Evolutionary conservation across 2,329 filamentous ascomycete species (phyloP).

Genomic region (Claviceps monticola): DNA sequence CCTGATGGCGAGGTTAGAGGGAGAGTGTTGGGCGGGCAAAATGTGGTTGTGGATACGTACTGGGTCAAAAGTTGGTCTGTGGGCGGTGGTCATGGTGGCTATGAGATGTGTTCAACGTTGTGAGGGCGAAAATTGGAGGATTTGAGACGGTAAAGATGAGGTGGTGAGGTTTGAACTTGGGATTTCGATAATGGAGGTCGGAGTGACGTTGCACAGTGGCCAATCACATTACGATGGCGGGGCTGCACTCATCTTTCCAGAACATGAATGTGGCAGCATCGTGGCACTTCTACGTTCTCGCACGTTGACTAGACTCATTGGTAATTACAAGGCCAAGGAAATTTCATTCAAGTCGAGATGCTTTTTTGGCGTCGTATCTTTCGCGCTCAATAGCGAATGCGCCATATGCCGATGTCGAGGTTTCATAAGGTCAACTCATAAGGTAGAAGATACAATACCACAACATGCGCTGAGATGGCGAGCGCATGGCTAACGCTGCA

Average conservation of each 20-base stretch:
- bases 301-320: no score
- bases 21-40: background rate
- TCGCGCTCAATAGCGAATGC: no score
- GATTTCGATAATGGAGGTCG: background rate
- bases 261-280: background rate
- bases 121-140: background rate
- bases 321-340: no score
- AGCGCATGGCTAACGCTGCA: no score
- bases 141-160: background rate
- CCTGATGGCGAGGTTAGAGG: constrained; percentile 34
- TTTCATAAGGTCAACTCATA: no score
- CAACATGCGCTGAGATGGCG: no score
- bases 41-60: constrained; percentile 31
- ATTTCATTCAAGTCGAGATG: no score
- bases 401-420: no score
- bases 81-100: constrained; percentile 47
- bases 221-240: background rate
- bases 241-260: background rate
- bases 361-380: no score
- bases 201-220: background rate
- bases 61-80: constrained; percentile 91
- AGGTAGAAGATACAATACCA: no score
- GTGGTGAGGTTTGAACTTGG: background rate
- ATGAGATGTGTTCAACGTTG: background rate
- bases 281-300: no score